These are phyloP conservation scores for Lactifluus hygrophoroides DNA, from an alignment of 768 basidiomycete genomes.

Conservation along the genomic window DNA sequence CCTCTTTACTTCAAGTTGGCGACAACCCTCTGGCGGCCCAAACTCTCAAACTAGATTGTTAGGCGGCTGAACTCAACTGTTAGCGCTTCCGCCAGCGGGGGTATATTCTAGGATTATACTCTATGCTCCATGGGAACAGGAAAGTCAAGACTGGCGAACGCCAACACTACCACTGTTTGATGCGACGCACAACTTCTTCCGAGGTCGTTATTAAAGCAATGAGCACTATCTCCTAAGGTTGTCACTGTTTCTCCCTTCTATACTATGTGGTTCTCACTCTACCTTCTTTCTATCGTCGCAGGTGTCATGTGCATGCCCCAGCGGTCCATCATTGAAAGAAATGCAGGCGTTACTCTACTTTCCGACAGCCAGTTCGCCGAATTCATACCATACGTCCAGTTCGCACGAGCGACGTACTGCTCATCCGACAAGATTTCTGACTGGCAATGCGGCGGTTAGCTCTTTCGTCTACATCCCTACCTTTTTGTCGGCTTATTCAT, in stretches of 20 bases:
- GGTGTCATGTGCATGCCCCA: neutral
- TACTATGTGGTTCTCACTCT: neutral
- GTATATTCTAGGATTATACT: no score
- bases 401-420: slow-evolving; percentile 52
- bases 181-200: no score
- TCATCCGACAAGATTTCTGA: slow-evolving; percentile 28
- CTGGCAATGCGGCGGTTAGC: slow-evolving; percentile 40
- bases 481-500: neutral
- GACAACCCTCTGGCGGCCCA: no score
- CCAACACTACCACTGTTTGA: neutral
- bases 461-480: neutral
- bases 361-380: slow-evolving; percentile 29
- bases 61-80: no score
- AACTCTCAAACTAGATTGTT: no score
- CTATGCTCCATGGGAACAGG: no score
- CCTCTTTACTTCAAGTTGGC: no score
- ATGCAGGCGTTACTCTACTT: slow-evolving; percentile 21
- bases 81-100: no score
- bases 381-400: slow-evolving; percentile 40
- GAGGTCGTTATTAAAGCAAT: neutral
- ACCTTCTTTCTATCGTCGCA: neutral
- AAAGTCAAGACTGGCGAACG: neutral
- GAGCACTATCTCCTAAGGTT: neutral
- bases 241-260: neutral
- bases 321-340: neutral